Base-by-base conservation (phyloP, 495 filamentous ascomycete species). In the Penicillium cosmopolitanum region DNA sequence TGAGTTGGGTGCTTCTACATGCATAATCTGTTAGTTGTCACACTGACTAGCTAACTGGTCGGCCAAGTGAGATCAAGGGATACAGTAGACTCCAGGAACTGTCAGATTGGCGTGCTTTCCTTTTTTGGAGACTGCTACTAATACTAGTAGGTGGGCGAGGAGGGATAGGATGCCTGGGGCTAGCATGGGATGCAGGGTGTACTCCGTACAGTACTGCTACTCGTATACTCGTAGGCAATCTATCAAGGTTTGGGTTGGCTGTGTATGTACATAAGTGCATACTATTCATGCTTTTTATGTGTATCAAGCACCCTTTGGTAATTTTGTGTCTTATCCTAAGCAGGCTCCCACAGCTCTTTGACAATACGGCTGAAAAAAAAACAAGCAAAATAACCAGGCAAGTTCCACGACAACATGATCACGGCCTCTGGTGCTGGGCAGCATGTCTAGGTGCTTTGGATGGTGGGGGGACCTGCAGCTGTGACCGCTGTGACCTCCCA, bases 381-480 rank as follows among this genome's bases (percentile, higher is more conserved):
- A 40, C 36, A 40, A n/a, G n/a, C n/a, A n/a, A n/a, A n/a, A n/a
- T n/a, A n/a, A n/a, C n/a, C n/a, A n/a, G 36, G 36, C 15, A 40
- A 40, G 36, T 40, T 40, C 36, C 36, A 40, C 36, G 11, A 40
- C 36, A 40, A 40, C 12, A 40, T 5, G 36, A n/a, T n/a, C 36
- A 12, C 10, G 9, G 5, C 36, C 15, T n/a, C 11, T 40, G 12
- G 12, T 46, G 43, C 1, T 46, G 16, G 16, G 12, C 7, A 21
- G n/a, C 43, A 46, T 18, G 5, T 1, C 16, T n/a, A n/a, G 2
- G 21, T 48, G 21, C 46, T 48, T n/a, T 48, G 46, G 18, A 23
- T 19, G 46, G 18, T 23, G 23, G 46, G 46, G 46, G 46, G 46
- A 25, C 10, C 46, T 48, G 46, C 46, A 48, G 46, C 46, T 48